Conservation (phyloP, 306 rosid species). For the Notholithocarpus densiflorus region DNA sequence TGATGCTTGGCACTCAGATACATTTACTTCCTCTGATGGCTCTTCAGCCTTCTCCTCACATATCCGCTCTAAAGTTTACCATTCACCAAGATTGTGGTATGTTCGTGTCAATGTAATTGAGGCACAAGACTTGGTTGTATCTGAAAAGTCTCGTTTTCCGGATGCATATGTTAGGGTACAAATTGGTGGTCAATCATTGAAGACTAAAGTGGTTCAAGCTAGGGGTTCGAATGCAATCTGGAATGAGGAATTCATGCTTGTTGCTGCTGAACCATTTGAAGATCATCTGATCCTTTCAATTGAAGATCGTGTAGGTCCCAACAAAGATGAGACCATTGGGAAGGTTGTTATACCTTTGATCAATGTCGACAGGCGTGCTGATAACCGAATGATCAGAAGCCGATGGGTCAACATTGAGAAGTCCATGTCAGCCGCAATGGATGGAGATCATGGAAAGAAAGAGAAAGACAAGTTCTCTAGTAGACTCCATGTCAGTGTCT, state of each 20-base stretch:
- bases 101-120: constrained; percentile 65
- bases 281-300: constrained; percentile 60
- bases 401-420: constrained; percentile 62
- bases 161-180: constrained; percentile 75
- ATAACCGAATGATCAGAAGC: constrained; percentile 38
- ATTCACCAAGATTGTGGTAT: constrained; percentile 82
- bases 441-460: constrained; percentile 44
- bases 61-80: constrained; percentile 81
- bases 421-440: constrained; percentile 71
- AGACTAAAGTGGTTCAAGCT: constrained; percentile 58
- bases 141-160: constrained; percentile 60
- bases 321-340: constrained; percentile 84
- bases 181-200: constrained; percentile 56
- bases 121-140: constrained; percentile 77
- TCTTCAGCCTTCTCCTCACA: constrained; percentile 33
- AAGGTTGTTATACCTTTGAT: constrained; percentile 44
- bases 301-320: constrained; percentile 65
- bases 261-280: constrained; percentile 91
- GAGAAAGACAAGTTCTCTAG: constrained; percentile 73
- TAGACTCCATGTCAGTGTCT: constrained; percentile 52
- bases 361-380: constrained; percentile 62
- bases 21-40: constrained; percentile 51
- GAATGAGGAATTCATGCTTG: constrained; percentile 66
- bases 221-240: constrained; percentile 50
- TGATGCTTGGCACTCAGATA: constrained; percentile 98